Evolutionary conservation across 306 rosid genomes (phyloP).

Genomic region (Luffa aegyptiaca): DNA sequence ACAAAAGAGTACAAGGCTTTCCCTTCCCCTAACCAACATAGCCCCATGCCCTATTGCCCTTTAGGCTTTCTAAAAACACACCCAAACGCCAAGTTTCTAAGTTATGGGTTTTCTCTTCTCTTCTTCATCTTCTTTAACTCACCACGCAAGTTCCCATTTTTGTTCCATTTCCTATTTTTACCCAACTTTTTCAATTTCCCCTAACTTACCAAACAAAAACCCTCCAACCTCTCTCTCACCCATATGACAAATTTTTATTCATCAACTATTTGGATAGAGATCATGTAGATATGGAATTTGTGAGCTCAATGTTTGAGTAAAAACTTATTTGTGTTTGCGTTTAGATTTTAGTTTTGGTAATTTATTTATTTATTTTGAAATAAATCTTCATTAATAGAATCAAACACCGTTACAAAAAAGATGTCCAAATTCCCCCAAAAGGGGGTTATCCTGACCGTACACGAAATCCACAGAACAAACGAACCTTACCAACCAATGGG

Average conservation of each 20-base stretch:
- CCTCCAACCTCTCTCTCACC: neutral
- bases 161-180: neutral
- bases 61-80: neutral
- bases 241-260: neutral
- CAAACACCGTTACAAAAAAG: too few species aligned
- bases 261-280: neutral
- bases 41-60: neutral
- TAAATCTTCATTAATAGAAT: too few species aligned
- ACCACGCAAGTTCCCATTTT: conserved; percentile 4
- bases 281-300: neutral
- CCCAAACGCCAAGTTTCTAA: neutral
- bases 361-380: too few species aligned
- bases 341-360: neutral
- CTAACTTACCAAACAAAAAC: neutral
- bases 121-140: neutral
- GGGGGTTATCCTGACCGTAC: too few species aligned
- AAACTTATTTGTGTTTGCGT: neutral
- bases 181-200: neutral
- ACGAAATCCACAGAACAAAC: too few species aligned
- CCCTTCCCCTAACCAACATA: neutral
- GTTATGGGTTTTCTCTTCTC: neutral
- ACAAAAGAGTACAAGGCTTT: neutral
- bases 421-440: too few species aligned
- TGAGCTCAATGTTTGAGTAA: neutral
- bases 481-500: too few species aligned